A percentile compares a stretch with the other conserved stretches of the same genome.
phyloP scores from a whole-genome alignment of 371 early-diverging fungal genomes.

The Mortierella sp. region DNA sequence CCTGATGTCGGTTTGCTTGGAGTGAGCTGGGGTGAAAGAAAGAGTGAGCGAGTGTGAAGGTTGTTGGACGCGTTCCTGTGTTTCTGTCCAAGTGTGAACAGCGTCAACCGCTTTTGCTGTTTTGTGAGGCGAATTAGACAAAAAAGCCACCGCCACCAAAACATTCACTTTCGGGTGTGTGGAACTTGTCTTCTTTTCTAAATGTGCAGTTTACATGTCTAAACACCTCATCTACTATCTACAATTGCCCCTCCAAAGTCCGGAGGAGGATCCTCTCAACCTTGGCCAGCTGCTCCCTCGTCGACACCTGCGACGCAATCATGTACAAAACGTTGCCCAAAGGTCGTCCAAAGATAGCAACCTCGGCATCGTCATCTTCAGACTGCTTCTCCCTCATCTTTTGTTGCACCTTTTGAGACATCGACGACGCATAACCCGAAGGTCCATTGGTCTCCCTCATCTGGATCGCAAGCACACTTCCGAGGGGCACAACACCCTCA shows the following conservation, averaged over 20 bases:
- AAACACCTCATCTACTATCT: neutral
- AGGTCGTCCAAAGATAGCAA: constrained; percentile 75
- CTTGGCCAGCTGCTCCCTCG: constrained; percentile 63
- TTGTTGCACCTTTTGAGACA: constrained; percentile 64
- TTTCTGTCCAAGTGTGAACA: neutral
- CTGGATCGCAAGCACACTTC: constrained; percentile 81
- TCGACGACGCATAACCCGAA: constrained; percentile 72
- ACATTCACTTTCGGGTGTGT: neutral
- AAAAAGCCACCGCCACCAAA: constrained; percentile 26
- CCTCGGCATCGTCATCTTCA: constrained; percentile 36
- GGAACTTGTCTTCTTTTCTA: neutral
- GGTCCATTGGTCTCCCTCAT: constrained; percentile 66
- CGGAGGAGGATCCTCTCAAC: constrained; percentile 67
- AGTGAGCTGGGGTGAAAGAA: neutral
- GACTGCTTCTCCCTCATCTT: constrained; percentile 56
- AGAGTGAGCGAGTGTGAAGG: neutral
- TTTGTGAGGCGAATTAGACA: neutral
- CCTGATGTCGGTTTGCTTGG: neutral
- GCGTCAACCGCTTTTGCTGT: neutral
- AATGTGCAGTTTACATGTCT: neutral
- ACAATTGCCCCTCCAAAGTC: constrained; percentile 33
- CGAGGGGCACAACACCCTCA: constrained; percentile 80
- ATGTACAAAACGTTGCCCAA: constrained; percentile 86
- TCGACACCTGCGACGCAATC: constrained; percentile 77
- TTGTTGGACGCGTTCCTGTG: constrained; percentile 8